Evolutionary conservation across 192 early-diverging fungal genomes (phyloP).

Genomic region (Coemansia sp.): DNA sequence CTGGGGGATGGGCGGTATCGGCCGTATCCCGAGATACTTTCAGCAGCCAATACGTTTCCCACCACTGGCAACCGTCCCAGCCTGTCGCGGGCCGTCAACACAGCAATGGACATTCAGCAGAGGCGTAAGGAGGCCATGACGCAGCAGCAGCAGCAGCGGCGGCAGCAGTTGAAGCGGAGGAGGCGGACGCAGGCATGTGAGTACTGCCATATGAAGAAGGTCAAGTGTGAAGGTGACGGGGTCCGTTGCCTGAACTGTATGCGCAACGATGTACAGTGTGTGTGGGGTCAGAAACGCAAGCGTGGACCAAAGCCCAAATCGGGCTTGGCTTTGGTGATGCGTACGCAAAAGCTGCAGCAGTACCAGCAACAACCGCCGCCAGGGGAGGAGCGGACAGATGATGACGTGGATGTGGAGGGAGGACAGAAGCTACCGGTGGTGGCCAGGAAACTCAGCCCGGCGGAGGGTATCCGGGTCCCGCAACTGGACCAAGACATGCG

Average conservation of each 20-base stretch:
- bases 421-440: neutral
- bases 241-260: conserved; percentile 40
- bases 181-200: conserved; percentile 48
- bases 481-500: conserved; percentile 23
- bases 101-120: neutral
- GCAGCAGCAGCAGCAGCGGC: neutral
- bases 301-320: conserved; percentile 47
- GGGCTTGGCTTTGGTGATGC: neutral
- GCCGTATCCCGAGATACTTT: conserved; percentile 41
- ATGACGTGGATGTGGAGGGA: neutral
- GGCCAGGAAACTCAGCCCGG: neutral
- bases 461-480: conserved; percentile 27
- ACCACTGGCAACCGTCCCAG: neutral
- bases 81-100: conserved; percentile 6
- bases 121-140: too few relatives aligned
- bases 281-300: conserved; percentile 46
- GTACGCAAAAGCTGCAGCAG: too few relatives aligned
- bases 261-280: conserved; percentile 44
- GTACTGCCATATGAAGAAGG: conserved; percentile 47
- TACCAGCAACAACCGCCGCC: neutral
- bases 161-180: conserved; percentile 11
- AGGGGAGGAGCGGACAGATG: neutral
- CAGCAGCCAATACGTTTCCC: too few relatives aligned
- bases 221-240: conserved; percentile 47
- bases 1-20: conserved; percentile 30